These are phyloP conservation scores for Fusarium falciforme DNA, from an alignment of 2,329 filamentous ascomycete species.

Conservation along the genomic window DNA sequence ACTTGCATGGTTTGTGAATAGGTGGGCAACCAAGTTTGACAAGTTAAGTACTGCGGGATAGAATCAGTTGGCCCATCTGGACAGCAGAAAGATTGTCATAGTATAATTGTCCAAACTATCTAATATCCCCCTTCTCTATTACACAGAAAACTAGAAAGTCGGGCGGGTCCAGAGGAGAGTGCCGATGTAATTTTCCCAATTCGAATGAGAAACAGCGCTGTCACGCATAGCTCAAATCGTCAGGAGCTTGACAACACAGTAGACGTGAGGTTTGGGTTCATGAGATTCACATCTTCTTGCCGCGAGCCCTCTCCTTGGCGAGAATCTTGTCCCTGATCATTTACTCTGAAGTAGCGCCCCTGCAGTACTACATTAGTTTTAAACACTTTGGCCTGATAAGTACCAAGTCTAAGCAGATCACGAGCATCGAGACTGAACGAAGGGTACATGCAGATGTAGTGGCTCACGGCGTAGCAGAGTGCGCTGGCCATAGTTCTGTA, in stretches of 20 bases:
- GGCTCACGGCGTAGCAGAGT: too few species aligned
- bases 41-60: background rate
- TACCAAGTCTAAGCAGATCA: background rate
- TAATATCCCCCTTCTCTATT: background rate
- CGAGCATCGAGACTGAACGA: background rate
- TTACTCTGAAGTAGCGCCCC: too few species aligned
- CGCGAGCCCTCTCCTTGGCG: too few species aligned
- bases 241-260: background rate
- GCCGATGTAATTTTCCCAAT: background rate
- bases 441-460: background rate
- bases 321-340: too few species aligned
- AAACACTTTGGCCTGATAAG: too few species aligned
- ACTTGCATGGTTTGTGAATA: background rate
- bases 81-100: background rate
- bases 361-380: too few species aligned
- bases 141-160: background rate
- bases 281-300: too few species aligned
- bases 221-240: background rate
- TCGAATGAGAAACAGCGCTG: background rate
- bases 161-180: background rate
- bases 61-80: background rate
- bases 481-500: too few species aligned
- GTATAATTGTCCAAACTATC: background rate
- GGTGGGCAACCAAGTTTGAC: background rate
- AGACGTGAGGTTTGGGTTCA: too few species aligned